phyloP scores from a whole-genome alignment of 2,329 filamentous ascomycete species.

The Pseudodiploospora longispora region DNA sequence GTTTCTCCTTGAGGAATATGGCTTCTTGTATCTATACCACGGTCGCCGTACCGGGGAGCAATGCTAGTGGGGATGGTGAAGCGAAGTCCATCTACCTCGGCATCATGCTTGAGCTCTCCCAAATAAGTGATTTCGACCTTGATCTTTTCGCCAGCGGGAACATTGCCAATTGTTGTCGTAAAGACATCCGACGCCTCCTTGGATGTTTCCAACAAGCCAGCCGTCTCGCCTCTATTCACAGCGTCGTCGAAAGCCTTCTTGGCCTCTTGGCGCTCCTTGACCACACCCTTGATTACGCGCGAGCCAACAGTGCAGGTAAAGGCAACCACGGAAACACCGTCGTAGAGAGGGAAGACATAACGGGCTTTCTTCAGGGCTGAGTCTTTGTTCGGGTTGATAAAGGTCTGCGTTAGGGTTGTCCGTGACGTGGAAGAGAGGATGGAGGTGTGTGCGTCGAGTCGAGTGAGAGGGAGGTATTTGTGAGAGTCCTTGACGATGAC shows the following conservation, averaged over 20 bases:
- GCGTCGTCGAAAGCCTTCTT: slow-evolving; percentile 52
- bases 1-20: background rate
- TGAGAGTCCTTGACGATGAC: slow-evolving; percentile 14
- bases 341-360: slow-evolving; percentile 65
- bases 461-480: slow-evolving; percentile 50
- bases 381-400: slow-evolving; percentile 44
- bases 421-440: slow-evolving; percentile 48
- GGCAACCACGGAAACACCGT: slow-evolving; percentile 60
- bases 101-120: slow-evolving; percentile 65
- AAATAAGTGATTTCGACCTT: slow-evolving; percentile 57
- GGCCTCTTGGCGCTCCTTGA: slow-evolving; percentile 58
- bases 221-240: slow-evolving; percentile 48
- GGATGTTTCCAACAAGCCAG: slow-evolving; percentile 58
- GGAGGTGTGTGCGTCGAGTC: slow-evolving; percentile 49
- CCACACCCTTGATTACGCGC: slow-evolving; percentile 53
- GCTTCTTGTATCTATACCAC: background rate
- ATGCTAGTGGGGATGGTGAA: slow-evolving; percentile 62
- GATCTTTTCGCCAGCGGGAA: slow-evolving; percentile 49
- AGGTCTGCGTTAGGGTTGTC: slow-evolving; percentile 47
- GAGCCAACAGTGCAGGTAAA: slow-evolving; percentile 58
- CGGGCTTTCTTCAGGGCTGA: slow-evolving; percentile 35
- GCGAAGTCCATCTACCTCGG: slow-evolving; percentile 56
- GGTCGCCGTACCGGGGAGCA: slow-evolving; percentile 55
- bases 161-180: slow-evolving; percentile 58
- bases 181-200: slow-evolving; percentile 57